These are phyloP conservation scores for Edaphochlamys debaryana DNA, from an alignment of 139 green algal species.

Conservation along the genomic window DNA sequence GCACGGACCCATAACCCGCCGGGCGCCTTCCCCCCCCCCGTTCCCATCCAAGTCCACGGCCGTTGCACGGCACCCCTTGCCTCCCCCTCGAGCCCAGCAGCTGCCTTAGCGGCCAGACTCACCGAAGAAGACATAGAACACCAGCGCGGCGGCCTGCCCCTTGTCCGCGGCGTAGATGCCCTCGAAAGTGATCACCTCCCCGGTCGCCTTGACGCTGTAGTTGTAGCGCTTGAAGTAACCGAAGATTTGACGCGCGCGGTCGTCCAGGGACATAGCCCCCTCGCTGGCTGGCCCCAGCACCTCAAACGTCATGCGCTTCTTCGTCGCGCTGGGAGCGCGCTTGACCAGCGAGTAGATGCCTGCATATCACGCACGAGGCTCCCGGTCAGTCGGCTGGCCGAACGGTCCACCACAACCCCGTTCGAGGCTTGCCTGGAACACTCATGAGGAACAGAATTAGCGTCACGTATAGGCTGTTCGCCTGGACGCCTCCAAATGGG, in stretches of 20 bases:
- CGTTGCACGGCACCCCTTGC: too few relatives aligned
- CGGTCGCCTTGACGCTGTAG: slow-evolving; percentile 83
- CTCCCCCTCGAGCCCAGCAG: too few relatives aligned
- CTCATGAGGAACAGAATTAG: slow-evolving; percentile 86
- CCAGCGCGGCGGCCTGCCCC: slow-evolving; percentile 84
- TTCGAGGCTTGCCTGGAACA: slow-evolving; percentile 53
- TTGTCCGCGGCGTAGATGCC: slow-evolving; percentile 81
- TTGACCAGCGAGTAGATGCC: slow-evolving; percentile 94
- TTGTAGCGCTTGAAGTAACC: slow-evolving; percentile 88
- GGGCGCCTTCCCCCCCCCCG: too few relatives aligned
- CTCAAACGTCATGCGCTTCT: slow-evolving; percentile 83
- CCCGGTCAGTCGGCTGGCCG: too few relatives aligned
- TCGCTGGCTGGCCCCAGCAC: slow-evolving; percentile 70
- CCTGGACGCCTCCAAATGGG: slow-evolving; percentile 53
- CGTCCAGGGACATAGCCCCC: slow-evolving; percentile 71
- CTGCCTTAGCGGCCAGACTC: slow-evolving; percentile 2
- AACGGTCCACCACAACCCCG: too few relatives aligned
- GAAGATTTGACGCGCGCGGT: slow-evolving; percentile 76
- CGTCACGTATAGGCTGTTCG: slow-evolving; percentile 85
- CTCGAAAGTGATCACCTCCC: slow-evolving; percentile 91
- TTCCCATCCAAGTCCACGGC: too few relatives aligned
- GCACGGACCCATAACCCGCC: not conserved
- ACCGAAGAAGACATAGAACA: slow-evolving; percentile 88
- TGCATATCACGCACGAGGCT: slow-evolving; percentile 34
- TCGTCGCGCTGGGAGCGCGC: slow-evolving; percentile 81